phyloP scores from a whole-genome alignment of 1,284 basidiomycete species.

The Rhodotorula sp. region DNA sequence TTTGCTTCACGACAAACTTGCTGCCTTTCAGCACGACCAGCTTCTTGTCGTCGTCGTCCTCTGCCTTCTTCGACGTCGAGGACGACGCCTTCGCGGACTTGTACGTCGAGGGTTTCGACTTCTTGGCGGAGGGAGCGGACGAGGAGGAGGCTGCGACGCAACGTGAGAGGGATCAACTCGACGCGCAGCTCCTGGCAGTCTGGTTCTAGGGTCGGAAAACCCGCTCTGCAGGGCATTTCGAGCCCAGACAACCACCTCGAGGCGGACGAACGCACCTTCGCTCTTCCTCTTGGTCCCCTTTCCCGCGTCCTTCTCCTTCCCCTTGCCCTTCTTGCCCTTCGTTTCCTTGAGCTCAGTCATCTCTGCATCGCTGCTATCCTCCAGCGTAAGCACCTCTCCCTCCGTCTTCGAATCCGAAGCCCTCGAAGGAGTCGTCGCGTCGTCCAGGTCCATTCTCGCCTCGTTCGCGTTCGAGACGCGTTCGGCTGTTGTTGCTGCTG shows the following conservation, averaged over 20 bases:
- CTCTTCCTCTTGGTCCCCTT: slow-evolving; percentile 2
- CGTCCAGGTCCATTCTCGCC: background rate
- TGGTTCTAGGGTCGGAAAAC: too few species aligned
- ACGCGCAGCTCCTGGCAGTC: too few species aligned
- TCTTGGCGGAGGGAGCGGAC: background rate
- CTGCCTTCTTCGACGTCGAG: slow-evolving; percentile 5
- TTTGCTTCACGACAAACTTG: slow-evolving; percentile 75
- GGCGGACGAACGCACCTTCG: background rate
- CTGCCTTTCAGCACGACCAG: slow-evolving; percentile 55
- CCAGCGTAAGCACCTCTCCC: too few species aligned
- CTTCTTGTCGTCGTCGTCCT: slow-evolving; percentile 15
- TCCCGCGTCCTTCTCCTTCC: background rate
- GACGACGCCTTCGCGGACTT: background rate
- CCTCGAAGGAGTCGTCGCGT: background rate
- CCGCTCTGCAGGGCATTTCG: too few species aligned
- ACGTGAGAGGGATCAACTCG: too few species aligned
- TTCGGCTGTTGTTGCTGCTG: background rate
- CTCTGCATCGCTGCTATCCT: background rate
- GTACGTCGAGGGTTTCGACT: slow-evolving; percentile 3
- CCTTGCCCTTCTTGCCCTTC: background rate
- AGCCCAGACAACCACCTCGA: too few species aligned
- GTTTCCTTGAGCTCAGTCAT: background rate
- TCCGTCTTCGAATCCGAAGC: background rate
- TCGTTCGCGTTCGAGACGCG: too few species aligned
- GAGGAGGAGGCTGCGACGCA: too few species aligned